A percentile compares a stretch with the other conserved stretches of the same genome.
phyloP scores from a whole-genome alignment of 805 yeast genomes.

The Yarrowia yakushimensis region DNA sequence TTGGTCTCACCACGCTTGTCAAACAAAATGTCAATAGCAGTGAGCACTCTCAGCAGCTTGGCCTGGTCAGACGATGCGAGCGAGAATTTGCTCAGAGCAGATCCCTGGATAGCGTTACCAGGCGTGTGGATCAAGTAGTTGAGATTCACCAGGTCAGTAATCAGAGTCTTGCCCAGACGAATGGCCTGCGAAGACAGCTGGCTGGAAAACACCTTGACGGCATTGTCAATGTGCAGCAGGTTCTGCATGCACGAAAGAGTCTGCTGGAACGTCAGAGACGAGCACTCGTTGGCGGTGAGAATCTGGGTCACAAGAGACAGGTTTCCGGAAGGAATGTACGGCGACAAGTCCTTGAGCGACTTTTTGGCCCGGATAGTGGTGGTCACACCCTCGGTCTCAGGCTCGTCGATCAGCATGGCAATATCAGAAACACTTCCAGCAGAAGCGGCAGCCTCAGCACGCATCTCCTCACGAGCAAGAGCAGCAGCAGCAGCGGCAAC shows the following conservation, averaged over 20 bases:
- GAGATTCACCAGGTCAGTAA: constrained; percentile 46
- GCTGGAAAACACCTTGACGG: constrained; percentile 60
- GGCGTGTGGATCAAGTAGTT: constrained; percentile 15
- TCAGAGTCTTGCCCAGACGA: constrained; percentile 51
- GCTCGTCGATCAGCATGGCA: background rate
- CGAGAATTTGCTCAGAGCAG: constrained; percentile 63
- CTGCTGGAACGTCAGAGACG: constrained; percentile 79
- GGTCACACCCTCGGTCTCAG: background rate
- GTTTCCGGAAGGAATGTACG: constrained; percentile 60
- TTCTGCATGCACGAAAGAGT: constrained; percentile 78
- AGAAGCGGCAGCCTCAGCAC: background rate
- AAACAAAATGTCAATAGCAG: constrained; percentile 81
- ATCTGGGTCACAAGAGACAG: constrained; percentile 62
- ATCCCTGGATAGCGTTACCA: constrained; percentile 50
- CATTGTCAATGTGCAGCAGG: constrained; percentile 57
- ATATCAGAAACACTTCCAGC: background rate
- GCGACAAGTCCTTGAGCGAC: constrained; percentile 39
- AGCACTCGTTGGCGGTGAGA: constrained; percentile 76
- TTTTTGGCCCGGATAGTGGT: constrained; percentile 3
- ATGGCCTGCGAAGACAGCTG: constrained; percentile 67
- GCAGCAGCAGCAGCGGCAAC: constrained; percentile 34
- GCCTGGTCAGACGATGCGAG: constrained; percentile 84
- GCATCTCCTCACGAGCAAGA: background rate
- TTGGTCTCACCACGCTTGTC: constrained; percentile 39
- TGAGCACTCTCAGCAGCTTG: constrained; percentile 74